Percentiles rank a stretch among this genome's conserved stretches.
Conservation (phyloP, 2,329 filamentous ascomycete genomes). For the Cladosporium sp. region DNA sequence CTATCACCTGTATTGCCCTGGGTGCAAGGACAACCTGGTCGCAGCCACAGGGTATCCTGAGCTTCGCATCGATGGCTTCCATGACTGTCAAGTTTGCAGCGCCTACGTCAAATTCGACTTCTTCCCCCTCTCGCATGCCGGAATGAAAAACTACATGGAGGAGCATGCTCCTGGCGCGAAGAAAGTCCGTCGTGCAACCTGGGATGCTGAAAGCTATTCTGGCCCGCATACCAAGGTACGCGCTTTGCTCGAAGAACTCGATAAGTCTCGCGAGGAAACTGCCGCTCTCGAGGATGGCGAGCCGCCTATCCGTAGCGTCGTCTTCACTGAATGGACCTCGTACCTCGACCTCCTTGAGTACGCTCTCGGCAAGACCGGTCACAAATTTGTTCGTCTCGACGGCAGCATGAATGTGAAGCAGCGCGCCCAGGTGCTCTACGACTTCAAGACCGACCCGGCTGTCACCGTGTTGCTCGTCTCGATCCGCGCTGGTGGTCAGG, state of each 20-base stretch:
- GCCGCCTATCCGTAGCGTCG: conserved; percentile 73
- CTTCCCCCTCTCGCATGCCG: conserved; percentile 63
- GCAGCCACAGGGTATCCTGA: conserved; percentile 45
- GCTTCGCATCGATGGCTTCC: conserved; percentile 41
- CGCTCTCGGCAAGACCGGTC: conserved; percentile 64
- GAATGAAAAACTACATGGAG: conserved; percentile 43
- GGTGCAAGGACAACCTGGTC: conserved; percentile 63
- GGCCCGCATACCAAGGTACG: conserved; percentile 91
- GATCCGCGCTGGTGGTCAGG: conserved; percentile 86
- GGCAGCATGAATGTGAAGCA: conserved; percentile 77
- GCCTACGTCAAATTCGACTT: conserved; percentile 59
- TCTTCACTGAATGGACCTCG: conserved; percentile 95
- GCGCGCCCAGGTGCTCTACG: conserved; percentile 70
- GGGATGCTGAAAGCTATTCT: conserved; percentile 61
- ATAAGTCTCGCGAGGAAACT: conserved; percentile 60
- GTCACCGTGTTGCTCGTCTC: conserved; percentile 84
- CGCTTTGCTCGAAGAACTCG: conserved; percentile 71
- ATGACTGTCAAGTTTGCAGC: conserved; percentile 66
- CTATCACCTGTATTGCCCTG: conserved; percentile 76
- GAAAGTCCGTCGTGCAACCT: conserved; percentile 53
- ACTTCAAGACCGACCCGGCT: conserved; percentile 66
- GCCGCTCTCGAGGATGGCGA: conserved; percentile 55
- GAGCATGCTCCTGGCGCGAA: conserved; percentile 51
- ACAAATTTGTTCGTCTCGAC: conserved; percentile 77
- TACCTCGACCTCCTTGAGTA: conserved; percentile 89